These are phyloP conservation scores for Jaltomata sinuosa DNA, from an alignment of 257 asterid genomes.

Conservation along the genomic window DNA sequence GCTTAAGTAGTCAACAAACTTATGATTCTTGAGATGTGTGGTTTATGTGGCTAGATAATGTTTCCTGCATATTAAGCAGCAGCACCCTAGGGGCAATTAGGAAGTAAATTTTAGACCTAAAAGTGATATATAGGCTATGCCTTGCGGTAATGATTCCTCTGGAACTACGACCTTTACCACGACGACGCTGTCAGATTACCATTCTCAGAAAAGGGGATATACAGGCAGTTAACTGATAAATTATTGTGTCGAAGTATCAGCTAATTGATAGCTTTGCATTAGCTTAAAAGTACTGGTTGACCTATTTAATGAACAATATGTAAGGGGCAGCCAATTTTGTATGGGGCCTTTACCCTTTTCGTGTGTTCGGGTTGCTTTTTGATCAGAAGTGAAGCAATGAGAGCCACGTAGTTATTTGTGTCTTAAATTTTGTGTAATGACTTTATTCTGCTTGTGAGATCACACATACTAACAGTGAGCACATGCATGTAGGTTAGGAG, in stretches of 20 bases:
- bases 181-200: too few relatives aligned
- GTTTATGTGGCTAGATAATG: not conserved
- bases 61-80: not conserved
- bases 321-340: not conserved
- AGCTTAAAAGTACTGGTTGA: not conserved
- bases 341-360: not conserved
- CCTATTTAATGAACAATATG: not conserved
- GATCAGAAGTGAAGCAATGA: not conserved
- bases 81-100: not conserved
- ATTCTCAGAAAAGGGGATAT: not conserved
- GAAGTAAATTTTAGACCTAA: not conserved
- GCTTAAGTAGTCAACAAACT: not conserved
- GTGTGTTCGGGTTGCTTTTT: too few relatives aligned
- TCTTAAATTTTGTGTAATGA: not conserved
- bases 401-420: not conserved
- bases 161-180: too few relatives aligned
- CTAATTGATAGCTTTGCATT: not conserved
- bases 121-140: not conserved
- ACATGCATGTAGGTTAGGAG: conserved; percentile 30
- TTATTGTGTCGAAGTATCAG: not conserved
- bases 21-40: not conserved
- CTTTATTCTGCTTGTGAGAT: not conserved
- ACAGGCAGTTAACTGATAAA: not conserved
- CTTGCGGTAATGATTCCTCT: too few relatives aligned
- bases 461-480: not conserved